Evolutionary conservation across 805 yeast genomes (phyloP).

Genomic region (Deakozyma indianensis): DNA sequence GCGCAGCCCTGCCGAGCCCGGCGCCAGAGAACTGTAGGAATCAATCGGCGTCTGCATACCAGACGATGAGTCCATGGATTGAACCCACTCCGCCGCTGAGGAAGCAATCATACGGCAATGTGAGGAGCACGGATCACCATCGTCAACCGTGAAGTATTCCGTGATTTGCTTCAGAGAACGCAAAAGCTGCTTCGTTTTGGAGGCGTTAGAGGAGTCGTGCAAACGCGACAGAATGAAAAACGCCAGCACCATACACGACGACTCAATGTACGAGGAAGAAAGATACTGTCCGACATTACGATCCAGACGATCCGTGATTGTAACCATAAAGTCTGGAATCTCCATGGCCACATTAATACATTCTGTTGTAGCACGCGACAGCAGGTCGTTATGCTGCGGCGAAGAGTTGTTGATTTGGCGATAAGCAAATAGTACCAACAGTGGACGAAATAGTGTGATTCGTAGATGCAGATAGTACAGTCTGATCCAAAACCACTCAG

Average conservation of each 20-base stretch:
- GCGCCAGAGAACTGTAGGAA: background rate
- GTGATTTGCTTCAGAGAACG: background rate
- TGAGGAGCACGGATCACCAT: background rate
- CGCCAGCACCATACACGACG: constrained; percentile 1
- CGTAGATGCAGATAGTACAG: constrained; percentile 1
- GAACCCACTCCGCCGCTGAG: background rate
- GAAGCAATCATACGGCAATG: constrained; percentile 1
- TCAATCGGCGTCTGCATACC: background rate
- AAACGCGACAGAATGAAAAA: background rate
- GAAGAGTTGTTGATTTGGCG: background rate
- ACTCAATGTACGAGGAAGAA: background rate
- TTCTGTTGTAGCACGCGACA: background rate
- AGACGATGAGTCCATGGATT: background rate
- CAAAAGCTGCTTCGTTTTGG: background rate
- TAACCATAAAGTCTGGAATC: background rate
- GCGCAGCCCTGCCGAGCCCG: background rate
- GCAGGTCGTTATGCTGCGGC: background rate
- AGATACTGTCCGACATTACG: background rate
- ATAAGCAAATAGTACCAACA: background rate
- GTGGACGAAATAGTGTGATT: background rate
- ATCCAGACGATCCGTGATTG: background rate
- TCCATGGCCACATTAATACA: constrained; percentile 1
- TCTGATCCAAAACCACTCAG: constrained; percentile 1
- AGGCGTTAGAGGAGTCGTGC: background rate
- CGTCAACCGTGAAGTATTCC: background rate